Percentiles rank a stretch among this genome's conserved stretches.
phyloP scores from a whole-genome alignment of 2,329 filamentous ascomycete species.

The Paraphoma sp. region DNA sequence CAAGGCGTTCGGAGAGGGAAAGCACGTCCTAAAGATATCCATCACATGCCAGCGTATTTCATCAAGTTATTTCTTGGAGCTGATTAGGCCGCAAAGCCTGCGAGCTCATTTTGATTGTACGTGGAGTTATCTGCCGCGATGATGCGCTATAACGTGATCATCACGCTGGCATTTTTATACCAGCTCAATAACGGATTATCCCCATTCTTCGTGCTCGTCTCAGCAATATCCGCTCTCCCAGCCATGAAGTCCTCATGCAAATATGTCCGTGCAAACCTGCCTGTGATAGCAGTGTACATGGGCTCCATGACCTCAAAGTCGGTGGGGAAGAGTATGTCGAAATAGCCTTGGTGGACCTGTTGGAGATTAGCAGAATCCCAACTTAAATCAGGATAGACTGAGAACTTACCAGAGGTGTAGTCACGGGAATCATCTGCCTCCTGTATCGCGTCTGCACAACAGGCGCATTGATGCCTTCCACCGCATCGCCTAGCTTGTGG shows the following conservation, averaged over 20 bases:
- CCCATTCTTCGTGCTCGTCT: slow-evolving; percentile 85
- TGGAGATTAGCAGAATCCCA: slow-evolving; percentile 2
- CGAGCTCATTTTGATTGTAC: background rate
- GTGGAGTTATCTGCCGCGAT: background rate
- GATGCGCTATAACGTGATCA: slow-evolving; percentile 75
- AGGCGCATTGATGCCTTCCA: slow-evolving; percentile 85
- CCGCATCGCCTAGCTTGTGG: slow-evolving; percentile 80
- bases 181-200: slow-evolving; percentile 92
- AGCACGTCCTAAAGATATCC: background rate
- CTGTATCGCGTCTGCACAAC: slow-evolving; percentile 96
- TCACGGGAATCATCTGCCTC: slow-evolving; percentile 84
- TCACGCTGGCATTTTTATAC: slow-evolving; percentile 94
- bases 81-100: background rate
- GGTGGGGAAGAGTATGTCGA: slow-evolving; percentile 98
- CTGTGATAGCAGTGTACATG: slow-evolving; percentile 91
- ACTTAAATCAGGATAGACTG: background rate
- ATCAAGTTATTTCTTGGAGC: background rate
- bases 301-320: slow-evolving; percentile 91
- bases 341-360: slow-evolving; percentile 96
- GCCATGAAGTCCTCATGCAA: slow-evolving; percentile 91
- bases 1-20: background rate
- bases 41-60: background rate
- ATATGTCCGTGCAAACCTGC: slow-evolving; percentile 84
- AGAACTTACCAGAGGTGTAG: slow-evolving; percentile 81
- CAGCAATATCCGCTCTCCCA: slow-evolving; percentile 87